phyloP scores from a whole-genome alignment of 805 yeast genomes.

The Candida berthetii region DNA sequence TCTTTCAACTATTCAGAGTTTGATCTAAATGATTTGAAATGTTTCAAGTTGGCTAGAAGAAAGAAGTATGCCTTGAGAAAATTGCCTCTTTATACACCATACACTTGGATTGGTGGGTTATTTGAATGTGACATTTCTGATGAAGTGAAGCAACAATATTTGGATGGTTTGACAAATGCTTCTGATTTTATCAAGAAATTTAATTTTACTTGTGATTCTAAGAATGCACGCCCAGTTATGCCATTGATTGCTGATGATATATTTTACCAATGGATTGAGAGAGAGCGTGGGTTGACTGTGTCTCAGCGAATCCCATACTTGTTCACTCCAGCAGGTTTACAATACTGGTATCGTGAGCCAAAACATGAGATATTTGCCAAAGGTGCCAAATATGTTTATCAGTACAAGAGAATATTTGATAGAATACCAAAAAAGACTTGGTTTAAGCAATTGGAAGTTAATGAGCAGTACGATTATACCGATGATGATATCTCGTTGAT shows the following conservation, averaged over 20 bases:
- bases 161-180: constrained; percentile 9
- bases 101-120: constrained; percentile 58
- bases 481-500: constrained; percentile 28
- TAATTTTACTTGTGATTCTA: constrained; percentile 27
- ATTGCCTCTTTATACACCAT: constrained; percentile 44
- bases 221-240: constrained; percentile 35
- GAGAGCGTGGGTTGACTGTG: constrained; percentile 15
- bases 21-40: constrained; percentile 24
- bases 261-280: constrained; percentile 38
- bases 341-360: constrained; percentile 24
- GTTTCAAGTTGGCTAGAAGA: constrained; percentile 56
- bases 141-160: constrained; percentile 19
- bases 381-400: constrained; percentile 3
- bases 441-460: constrained; percentile 40
- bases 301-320: constrained; percentile 49
- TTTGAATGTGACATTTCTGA: constrained; percentile 40
- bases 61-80: constrained; percentile 42
- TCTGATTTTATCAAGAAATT: constrained; percentile 7
- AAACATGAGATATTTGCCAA: constrained; percentile 18
- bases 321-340: constrained; percentile 39
- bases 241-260: constrained; percentile 59
- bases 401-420: constrained; percentile 8
- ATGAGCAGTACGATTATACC: constrained; percentile 42
- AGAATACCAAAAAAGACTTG: constrained; percentile 28
- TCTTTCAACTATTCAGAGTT: constrained; percentile 5